A percentile compares a stretch with the other conserved stretches of the same genome.
Evolutionary conservation across 257 asterid genomes (phyloP).

Genomic region (Penstemon newberryi): DNA sequence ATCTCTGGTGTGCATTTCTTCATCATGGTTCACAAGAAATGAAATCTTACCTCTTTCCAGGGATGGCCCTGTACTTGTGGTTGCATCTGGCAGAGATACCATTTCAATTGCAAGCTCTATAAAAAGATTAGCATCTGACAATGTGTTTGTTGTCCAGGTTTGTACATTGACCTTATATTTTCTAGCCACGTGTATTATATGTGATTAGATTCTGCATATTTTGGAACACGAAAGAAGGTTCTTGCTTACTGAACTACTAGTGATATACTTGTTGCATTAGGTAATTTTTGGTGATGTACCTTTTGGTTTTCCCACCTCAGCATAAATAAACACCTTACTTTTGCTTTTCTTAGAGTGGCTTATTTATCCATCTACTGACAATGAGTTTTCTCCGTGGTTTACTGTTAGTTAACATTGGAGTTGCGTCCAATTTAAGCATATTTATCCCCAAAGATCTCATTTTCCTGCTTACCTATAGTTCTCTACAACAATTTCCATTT

Average conservation of each 20-base stretch:
- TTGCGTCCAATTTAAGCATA: not conserved
- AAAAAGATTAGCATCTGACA: constrained; percentile 82
- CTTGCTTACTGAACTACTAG: not conserved
- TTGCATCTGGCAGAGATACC: constrained; percentile 99
- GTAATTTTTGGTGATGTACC: not conserved
- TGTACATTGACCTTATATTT: constrained; percentile 29
- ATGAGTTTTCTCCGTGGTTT: not conserved
- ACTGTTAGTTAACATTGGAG: not conserved
- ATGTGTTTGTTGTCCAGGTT: constrained; percentile 95
- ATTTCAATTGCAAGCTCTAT: constrained; percentile 89
- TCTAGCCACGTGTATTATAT: constrained; percentile 9
- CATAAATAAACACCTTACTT: not conserved
- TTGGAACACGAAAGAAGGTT: not conserved
- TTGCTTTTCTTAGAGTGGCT: not conserved
- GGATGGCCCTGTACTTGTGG: constrained; percentile 97
- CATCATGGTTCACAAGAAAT: constrained; percentile 22
- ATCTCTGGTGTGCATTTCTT: constrained; percentile 14
- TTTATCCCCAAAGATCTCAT: not conserved
- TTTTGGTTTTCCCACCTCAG: not conserved
- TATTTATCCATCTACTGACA: not conserved
- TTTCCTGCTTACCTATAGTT: not conserved
- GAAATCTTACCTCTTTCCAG: constrained; percentile 43
- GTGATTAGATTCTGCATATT: constrained; percentile 5
- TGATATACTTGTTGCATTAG: not conserved
- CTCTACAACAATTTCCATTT: not conserved